Percentiles rank a stretch among this genome's conserved stretches.
phyloP scores from a whole-genome alignment of 441 rosid species.

The Gossypium laxum region DNA sequence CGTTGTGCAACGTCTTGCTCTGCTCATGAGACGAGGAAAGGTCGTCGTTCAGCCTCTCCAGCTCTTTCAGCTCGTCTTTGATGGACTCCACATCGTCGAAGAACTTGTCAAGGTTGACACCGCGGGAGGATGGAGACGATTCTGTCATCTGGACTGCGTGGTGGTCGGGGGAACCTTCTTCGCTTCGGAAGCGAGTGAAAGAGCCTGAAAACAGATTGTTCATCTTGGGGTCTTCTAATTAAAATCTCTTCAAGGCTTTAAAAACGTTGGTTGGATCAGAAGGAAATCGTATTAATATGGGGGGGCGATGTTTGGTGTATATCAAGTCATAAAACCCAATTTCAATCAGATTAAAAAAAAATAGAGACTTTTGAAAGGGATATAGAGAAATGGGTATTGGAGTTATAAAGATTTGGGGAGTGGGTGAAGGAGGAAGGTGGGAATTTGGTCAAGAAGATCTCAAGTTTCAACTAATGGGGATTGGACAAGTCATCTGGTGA shows the following conservation, averaged over 20 bases:
- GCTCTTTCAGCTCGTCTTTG: slow-evolving; percentile 53
- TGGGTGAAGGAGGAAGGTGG: neutral
- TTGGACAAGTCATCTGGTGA: neutral
- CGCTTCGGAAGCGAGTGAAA: slow-evolving; percentile 60
- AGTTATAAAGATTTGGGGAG: neutral
- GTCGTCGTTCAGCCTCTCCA: slow-evolving; percentile 41
- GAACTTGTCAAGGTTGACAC: slow-evolving; percentile 64
- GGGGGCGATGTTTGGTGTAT: neutral
- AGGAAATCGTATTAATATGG: neutral
- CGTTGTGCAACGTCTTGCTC: slow-evolving; percentile 67
- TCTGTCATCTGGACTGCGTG: slow-evolving; percentile 42
- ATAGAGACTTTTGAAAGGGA: neutral
- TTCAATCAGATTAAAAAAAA: neutral
- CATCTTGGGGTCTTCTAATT: slow-evolving; percentile 22
- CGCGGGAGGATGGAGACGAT: slow-evolving; percentile 22
- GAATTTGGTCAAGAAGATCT: neutral
- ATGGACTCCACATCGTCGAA: slow-evolving; percentile 57
- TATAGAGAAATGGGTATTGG: too few species aligned
- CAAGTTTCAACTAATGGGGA: neutral
- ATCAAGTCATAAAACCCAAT: neutral
- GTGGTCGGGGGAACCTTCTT: slow-evolving; percentile 28
- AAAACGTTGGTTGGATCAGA: slow-evolving; percentile 1
- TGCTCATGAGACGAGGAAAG: slow-evolving; percentile 63
- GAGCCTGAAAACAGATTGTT: slow-evolving; percentile 67
- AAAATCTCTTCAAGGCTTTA: neutral